Base-by-base conservation (phyloP, 208 protist genomes). In the Endotrypanum monterogeii region DNA sequence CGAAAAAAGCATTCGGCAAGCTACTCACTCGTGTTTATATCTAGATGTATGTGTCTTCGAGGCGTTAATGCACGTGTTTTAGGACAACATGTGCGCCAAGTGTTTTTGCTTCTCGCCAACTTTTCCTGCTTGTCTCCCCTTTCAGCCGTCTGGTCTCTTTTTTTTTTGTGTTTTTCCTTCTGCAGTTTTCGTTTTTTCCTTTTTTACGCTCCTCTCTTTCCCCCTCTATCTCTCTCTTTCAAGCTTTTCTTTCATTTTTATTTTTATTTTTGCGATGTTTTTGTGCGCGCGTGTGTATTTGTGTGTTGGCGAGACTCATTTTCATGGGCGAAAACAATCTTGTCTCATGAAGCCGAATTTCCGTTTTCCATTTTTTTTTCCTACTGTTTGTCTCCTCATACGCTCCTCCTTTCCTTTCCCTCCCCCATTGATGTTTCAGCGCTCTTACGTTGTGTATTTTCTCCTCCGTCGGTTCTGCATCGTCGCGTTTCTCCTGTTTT, bases 181-280 rank as follows among this genome's bases (percentile, higher is more conserved):
- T n/a, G n/a, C n/a, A n/a, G n/a, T n/a, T n/a, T n/a, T n/a, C n/a
- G 50, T 12, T 9, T 65, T 20, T 48, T 25, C 37, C 35, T 65
- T 65, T 65, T 39, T 20, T 37, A 23, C 44, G 37, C 67, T 18
- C 46, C 32, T 65, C 60, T 35, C 18, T 25, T 67, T 73, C 37
- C 60, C 8, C 58, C 58, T 25, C 25, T 35, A 30, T 62, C 16
- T 68, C 12, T 23, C 25, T 41, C 39, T 1, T 58, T 2, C 57
- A 20, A 44, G 14, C 58, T n/a, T 62, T 14, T 71, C 46, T 69
- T 67, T 74, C 37, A 61, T 44, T 67, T 66, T 67, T 65, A 14
- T 56, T 30, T 41, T 68, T 37, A 23, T 48, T 76, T 69, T 55
- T n/a, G 25, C 12, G 63, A 25, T 30, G 58, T 68, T 18, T 73